These are phyloP conservation scores for Dactylonectria macrodidyma DNA, from an alignment of 2,329 filamentous ascomycete genomes.

Conservation along the genomic window DNA sequence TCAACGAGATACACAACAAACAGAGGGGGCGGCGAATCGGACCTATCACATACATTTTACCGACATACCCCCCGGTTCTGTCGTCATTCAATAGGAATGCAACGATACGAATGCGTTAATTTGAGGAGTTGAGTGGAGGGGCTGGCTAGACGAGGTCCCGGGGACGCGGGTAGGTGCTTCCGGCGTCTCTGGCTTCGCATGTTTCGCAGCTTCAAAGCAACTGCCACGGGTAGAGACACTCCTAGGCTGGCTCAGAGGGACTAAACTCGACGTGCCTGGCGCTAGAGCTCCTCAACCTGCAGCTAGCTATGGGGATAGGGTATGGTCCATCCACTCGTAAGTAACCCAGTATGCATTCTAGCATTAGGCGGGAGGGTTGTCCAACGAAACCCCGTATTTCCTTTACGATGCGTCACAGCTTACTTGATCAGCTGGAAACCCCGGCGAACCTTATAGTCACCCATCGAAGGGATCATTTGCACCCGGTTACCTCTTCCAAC, in stretches of 20 bases:
- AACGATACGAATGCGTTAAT: conserved; percentile 23
- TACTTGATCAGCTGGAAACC: conserved; percentile 11
- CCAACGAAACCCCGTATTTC: conserved; percentile 17
- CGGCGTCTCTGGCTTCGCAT: conserved; percentile 41
- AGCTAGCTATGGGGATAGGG: conserved; percentile 33
- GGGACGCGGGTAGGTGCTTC: conserved; percentile 45
- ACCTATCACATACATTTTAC: conserved; percentile 12
- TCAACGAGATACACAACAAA: conserved; percentile 16
- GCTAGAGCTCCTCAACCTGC: conserved; percentile 38
- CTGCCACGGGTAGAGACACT: conserved; percentile 31
- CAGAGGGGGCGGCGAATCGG: conserved; percentile 12
- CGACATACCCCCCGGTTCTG: conserved; percentile 15
- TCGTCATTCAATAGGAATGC: conserved; percentile 17
- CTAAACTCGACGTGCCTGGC: conserved; percentile 40
- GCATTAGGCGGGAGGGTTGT: conserved; percentile 27
- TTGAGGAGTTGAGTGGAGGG: conserved; percentile 34
- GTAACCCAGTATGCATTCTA: conserved; percentile 25
- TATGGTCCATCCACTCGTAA: conserved; percentile 20
- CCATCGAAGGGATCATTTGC: conserved; percentile 18
- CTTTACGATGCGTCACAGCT: conserved; percentile 19
- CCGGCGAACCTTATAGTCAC: conserved; percentile 14
- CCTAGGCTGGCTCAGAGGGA: conserved; percentile 34
- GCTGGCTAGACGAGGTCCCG: conserved; percentile 40
- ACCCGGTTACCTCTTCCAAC: conserved; percentile 19
- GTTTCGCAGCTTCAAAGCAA: conserved; percentile 42